These are phyloP conservation scores for Trichosporon sp. DNA, from an alignment of 1,284 basidiomycete species.

Conservation along the genomic window DNA sequence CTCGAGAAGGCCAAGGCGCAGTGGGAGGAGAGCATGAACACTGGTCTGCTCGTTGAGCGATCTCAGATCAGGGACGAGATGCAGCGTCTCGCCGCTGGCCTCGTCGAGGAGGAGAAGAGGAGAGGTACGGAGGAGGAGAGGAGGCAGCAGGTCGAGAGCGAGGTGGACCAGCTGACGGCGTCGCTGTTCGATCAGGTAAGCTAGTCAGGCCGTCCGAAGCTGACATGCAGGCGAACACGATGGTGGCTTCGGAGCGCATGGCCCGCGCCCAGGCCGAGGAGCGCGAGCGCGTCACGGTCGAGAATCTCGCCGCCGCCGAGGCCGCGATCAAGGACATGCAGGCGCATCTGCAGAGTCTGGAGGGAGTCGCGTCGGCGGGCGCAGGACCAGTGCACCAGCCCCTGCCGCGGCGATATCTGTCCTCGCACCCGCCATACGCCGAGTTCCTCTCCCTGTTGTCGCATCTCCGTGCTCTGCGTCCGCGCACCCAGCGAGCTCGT, in stretches of 20 bases:
- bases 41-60: slow-evolving; percentile 89
- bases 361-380: slow-evolving; percentile 3
- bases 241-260: slow-evolving; percentile 89
- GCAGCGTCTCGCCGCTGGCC: slow-evolving; percentile 87
- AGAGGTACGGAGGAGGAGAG: slow-evolving; percentile 87
- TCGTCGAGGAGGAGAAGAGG: slow-evolving; percentile 88
- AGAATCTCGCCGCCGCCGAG: slow-evolving; percentile 78
- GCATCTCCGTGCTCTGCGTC: slow-evolving; percentile 75
- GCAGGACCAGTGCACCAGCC: neutral
- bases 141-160: slow-evolving; percentile 74
- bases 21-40: slow-evolving; percentile 60
- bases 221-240: slow-evolving; percentile 70
- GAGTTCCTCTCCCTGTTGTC: slow-evolving; percentile 83
- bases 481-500: slow-evolving; percentile 41
- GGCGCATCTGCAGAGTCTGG: slow-evolving; percentile 70
- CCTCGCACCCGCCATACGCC: slow-evolving; percentile 73
- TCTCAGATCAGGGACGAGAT: slow-evolving; percentile 87
- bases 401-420: slow-evolving; percentile 60
- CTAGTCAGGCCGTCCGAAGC: neutral
- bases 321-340: slow-evolving; percentile 84
- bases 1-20: slow-evolving; percentile 61
- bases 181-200: slow-evolving; percentile 70
- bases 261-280: slow-evolving; percentile 74
- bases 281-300: slow-evolving; percentile 78
- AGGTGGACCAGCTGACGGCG: slow-evolving; percentile 90